These are phyloP conservation scores for Opeltia flavorubescens DNA, from an alignment of 495 filamentous ascomycete species.

Conservation along the genomic window DNA sequence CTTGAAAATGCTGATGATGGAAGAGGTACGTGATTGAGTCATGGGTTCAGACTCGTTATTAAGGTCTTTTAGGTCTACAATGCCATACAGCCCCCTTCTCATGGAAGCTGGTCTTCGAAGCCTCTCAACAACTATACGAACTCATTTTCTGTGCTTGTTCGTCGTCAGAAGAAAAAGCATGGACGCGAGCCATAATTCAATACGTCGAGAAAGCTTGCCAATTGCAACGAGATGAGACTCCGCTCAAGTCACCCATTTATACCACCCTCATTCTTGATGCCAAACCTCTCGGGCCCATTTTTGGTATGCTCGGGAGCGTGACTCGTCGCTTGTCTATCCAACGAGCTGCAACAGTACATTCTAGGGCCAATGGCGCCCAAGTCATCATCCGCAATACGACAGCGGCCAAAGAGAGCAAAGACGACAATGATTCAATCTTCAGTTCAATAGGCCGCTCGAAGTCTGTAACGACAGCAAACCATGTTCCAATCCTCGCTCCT, in stretches of 20 bases:
- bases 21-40: constrained; percentile 42
- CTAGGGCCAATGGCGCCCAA: constrained; percentile 46
- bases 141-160: constrained; percentile 82
- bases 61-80: constrained; percentile 48
- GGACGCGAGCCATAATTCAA: constrained; percentile 38
- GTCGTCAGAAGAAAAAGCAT: constrained; percentile 62
- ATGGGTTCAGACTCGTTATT: constrained; percentile 4
- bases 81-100: constrained; percentile 76
- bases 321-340: constrained; percentile 70
- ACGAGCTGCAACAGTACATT: constrained; percentile 52
- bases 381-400: constrained; percentile 87
- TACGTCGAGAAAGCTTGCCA: constrained; percentile 12
- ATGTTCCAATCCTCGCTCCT: constrained; percentile 44
- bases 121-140: constrained; percentile 63
- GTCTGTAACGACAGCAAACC: constrained; percentile 51
- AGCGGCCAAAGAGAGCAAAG: constrained; percentile 42
- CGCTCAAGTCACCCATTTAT: constrained; percentile 11
- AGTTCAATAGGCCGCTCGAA: constrained; percentile 52
- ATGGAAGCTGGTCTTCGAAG: constrained; percentile 87
- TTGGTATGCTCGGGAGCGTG: constrained; percentile 57
- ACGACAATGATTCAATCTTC: constrained; percentile 19
- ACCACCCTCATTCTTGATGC: constrained; percentile 51
- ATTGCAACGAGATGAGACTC: background rate
- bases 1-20: constrained; percentile 72
- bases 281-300: constrained; percentile 56